Evolutionary conservation across 208 protist genomes (phyloP), one percentile per base, ranked within the genome.

Genomic region (Wallacemonas sp.): DNA sequence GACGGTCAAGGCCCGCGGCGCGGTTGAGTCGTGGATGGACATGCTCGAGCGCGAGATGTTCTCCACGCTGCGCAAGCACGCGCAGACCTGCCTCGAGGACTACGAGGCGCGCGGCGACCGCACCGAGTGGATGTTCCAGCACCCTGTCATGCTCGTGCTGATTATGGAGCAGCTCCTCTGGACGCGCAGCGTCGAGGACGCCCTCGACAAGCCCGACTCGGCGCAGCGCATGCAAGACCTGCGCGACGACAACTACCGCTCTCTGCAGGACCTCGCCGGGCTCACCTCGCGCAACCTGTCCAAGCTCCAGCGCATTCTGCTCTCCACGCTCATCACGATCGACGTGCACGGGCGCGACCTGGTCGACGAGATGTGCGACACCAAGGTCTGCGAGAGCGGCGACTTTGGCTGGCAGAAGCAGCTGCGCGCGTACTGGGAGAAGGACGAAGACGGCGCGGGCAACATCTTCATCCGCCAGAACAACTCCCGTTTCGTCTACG

Each of bases 371-470:
- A 97, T 99, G 91, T 95, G 88, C 63, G 89, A 95, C 41, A 95
- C 84, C 67, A 78, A 80, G 11, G 93, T 98, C 20, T 48, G 81
- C 14, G 77, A 82, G 28, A 71, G 82, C 8, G 86, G 82, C 42
- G 96, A 98, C 49, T 99, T 99, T 77, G 95, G 92, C 33, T 99
- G 97, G 97, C 95, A 95, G 61, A 98, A 98, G 80, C 97, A 99
- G 76, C 87, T 99, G 57, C 93, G 98, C 33, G 98, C 95, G 57
- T 98, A 99, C 78, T 99, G 98, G 97, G 97, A 99, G 63, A 81
- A 91, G 61, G 87, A 94, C 70, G 72, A 79, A 67, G 87, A 93
- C 67, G 95, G 96, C 45, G 72, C 88, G 39, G 95, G 97, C 52
- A 97, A 98, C 64, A 90, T 96, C 26, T 94, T 98, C 63, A 96